These are phyloP conservation scores for Colletotrichum phormii DNA, from an alignment of 2,329 filamentous ascomycete genomes.

Conservation along the genomic window DNA sequence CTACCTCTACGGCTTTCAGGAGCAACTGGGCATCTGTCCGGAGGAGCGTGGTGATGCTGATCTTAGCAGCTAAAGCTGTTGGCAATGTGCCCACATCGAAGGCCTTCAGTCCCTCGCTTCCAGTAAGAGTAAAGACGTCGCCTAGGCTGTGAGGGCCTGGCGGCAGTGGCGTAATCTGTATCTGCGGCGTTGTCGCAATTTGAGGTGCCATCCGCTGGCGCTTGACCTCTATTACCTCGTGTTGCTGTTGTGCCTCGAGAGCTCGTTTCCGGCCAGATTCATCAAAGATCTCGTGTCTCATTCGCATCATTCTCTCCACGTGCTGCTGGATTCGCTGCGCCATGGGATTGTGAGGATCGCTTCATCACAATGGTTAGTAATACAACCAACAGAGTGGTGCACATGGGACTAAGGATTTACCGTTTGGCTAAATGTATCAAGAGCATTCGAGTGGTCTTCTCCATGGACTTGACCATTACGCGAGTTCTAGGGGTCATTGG, in stretches of 20 bases:
- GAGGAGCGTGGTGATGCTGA: constrained; percentile 82
- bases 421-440: constrained; percentile 85
- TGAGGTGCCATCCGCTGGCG: constrained; percentile 72
- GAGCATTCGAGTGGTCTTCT: constrained; percentile 88
- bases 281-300: constrained; percentile 82
- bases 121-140: constrained; percentile 87
- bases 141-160: constrained; percentile 82
- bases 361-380: constrained; percentile 50
- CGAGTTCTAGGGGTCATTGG: constrained; percentile 83
- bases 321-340: constrained; percentile 86
- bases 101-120: constrained; percentile 76
- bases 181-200: constrained; percentile 39
- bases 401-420: constrained; percentile 55
- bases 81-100: constrained; percentile 89
- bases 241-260: constrained; percentile 72
- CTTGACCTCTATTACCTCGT: constrained; percentile 83
- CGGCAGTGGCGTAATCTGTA: constrained; percentile 76
- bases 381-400: neutral
- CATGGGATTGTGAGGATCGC: constrained; percentile 84
- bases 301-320: constrained; percentile 83
- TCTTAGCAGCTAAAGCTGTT: constrained; percentile 79
- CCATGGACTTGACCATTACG: constrained; percentile 91
- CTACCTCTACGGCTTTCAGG: constrained; percentile 78
- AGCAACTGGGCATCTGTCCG: constrained; percentile 77
- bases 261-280: constrained; percentile 83